Base-by-base conservation (phyloP, 257 asterid genomes). In the Cynanchum wilfordii region DNA sequence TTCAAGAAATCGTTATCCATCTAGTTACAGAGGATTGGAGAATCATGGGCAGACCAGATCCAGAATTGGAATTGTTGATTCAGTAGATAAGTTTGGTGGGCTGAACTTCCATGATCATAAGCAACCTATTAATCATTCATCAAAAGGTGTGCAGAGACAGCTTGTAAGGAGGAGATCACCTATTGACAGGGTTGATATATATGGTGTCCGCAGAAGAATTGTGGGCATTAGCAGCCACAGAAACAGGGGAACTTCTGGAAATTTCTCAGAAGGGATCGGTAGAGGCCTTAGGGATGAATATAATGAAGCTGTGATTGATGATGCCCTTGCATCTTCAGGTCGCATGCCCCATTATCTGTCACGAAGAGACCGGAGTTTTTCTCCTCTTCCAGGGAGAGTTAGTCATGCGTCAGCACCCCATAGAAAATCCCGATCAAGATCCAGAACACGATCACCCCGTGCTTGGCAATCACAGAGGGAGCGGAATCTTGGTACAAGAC, bases 391-490 rank as follows among this genome's bases (percentile, higher is more conserved):
- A n/a, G 84, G 73, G 70, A 88, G 87, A 79, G 80, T 54, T 60
- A 69, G 69, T 57, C 87, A 73, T 52, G 74, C 77, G 60, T 40
- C 77, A 38, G 42, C 71, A 24, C 66, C 82, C 8, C 78, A 81
- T n/a, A 83, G 87, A 77, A 88, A 84, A 76, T 89, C 95, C 57
- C 88, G 89, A 15, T 93, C 96, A 29, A 84, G 95, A 84, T 91
- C 98, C 8, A 85, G 95, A 81, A 75, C 96, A 3, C 95, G 87
- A n/a, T 88, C 98, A 38, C 98, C 96, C 45, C 80, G 81, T 73
- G 71, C 75, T 10, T 93, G 96, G 97, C 88, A 79, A 36, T 71
- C 87, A 19, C 87, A 81, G 10, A 86, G 88, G 79, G 90, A 82
- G 44, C 80, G 88, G 12, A 76, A 77, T 67, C 22, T 80, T 33